Base-by-base conservation (phyloP, 169 alveolate genomes). In the Eimeria falciformis region DNA sequence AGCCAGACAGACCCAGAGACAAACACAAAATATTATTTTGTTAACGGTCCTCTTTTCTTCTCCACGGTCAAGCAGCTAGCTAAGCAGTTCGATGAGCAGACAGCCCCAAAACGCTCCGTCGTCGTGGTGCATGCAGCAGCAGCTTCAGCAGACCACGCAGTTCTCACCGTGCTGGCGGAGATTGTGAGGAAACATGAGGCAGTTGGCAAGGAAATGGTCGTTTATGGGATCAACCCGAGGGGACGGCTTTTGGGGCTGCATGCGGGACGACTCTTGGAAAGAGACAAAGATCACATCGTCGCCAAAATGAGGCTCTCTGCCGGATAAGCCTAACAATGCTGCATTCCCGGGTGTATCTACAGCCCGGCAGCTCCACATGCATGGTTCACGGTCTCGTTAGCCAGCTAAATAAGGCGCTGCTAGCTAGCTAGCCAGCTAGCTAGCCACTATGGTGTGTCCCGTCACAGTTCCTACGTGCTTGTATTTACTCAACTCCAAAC, bases 11-110 rank as follows among this genome's bases (percentile, higher is more conserved):
- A 84, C 33, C 23, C 27, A 17, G 82, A 37, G 23, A 33, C 91
- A 5, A 69, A 66, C 1, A 47, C 56, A 53, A 84, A 66, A 53
- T 84, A 29, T 45, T 84, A 84, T 45, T 73, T 50, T 21, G 55
- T 84, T n/a, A 58, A 84, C 40, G 90, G 90, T 6, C 90, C 82
- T 21, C 68, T 88, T 21, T 53, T 88, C 43, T 88, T 58, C 47
- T 62, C 55, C n/a, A 88, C 87, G 29, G 40, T 33, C 43, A 68
- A n/a, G 75, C 75, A 33, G 29, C 79, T 18, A 43, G 23, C 45
- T 17, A 17, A 33, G 21, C 17, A 14, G 12, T 29, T 62, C 29
- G 23, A 7, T 3, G 53, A 68, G 62, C n/a, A 50, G 14, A 25
- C 12, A 17, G 43, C 79, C 0, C 79, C 79, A 6, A 23, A 68